Percentiles rank a stretch among this genome's conserved stretches.
phyloP scores from a whole-genome alignment of 1,284 basidiomycete genomes.

The Chalciporus sp. region DNA sequence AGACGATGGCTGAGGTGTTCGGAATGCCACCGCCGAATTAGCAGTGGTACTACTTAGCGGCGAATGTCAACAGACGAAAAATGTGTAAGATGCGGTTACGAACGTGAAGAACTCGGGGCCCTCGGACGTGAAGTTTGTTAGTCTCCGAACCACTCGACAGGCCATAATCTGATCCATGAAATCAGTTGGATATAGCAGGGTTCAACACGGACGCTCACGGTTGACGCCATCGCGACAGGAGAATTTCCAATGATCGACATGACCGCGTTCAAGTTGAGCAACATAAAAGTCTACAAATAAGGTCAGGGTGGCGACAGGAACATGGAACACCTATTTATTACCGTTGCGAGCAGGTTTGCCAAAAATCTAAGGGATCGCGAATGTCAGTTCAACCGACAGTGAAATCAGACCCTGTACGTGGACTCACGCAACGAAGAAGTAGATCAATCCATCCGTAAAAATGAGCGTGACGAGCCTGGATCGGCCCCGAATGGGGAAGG shows the following conservation, averaged over 20 bases:
- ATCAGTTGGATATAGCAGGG: background rate
- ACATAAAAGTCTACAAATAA: conserved; percentile 60
- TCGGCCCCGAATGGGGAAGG: conserved; percentile 41
- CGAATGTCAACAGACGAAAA: conserved; percentile 4
- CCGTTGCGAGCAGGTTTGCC: conserved; percentile 67
- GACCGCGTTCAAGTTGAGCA: conserved; percentile 68
- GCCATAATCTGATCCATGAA: conserved; percentile 59
- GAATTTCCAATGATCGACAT: conserved; percentile 79
- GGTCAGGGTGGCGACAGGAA: background rate
- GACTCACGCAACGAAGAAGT: conserved; percentile 72
- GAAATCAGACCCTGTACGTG: conserved; percentile 8
- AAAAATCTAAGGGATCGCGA: conserved; percentile 49
- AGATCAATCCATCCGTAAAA: conserved; percentile 71
- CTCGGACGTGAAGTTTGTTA: conserved; percentile 57
- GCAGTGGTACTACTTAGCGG: conserved; percentile 29
- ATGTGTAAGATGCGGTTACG: conserved; percentile 26
- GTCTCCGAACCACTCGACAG: conserved; percentile 65
- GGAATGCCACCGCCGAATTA: conserved; percentile 44
- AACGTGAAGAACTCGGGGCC: conserved; percentile 59
- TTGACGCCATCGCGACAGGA: conserved; percentile 68
- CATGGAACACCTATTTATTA: conserved; percentile 27
- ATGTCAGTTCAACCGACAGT: conserved; percentile 3
- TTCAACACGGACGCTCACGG: conserved; percentile 41
- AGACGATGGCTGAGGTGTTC: conserved; percentile 31
- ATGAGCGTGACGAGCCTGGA: conserved; percentile 65